Base-by-base conservation (phyloP, 768 basidiomycete species). In the Boletus rex-veris region DNA sequence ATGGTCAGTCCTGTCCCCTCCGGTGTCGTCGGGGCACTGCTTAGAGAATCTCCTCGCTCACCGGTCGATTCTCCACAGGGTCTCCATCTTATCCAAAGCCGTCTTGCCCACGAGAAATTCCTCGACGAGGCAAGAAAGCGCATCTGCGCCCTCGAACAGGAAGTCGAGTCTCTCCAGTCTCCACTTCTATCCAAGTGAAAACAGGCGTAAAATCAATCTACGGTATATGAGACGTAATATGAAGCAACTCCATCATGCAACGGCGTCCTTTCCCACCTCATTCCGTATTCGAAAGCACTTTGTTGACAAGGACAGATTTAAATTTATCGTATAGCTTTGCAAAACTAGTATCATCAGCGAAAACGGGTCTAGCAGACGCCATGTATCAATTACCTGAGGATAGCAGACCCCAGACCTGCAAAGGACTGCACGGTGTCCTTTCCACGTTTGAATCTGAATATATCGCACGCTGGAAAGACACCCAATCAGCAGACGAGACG, bases 291-390 rank as follows among this genome's bases (percentile, higher is more conserved):
- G 62, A 60, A 43, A 70, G 58, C 19, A 24, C 48, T 56, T 63
- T 76, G 73, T 86, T 88, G 47, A 84, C 71, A 58, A 91, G 79
- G 40, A 73, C 62, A 53, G 74, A 79, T 70, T 80, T 83, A 68
- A 88, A 86, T 60, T 81, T 80, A 69, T 90, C 85, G 62, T 85
- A 90, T 18, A 90, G 74, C 73, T 90, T 92, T 53, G 81, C 78
- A 49, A 81, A 81, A 70, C 89, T 91, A 61, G 18, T 52, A n/a
- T 54, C 51, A 15, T 39, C 42, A n/a, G 51, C 62, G 1, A 60
- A 58, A 19, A 12, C 6, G 5, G n/a, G 30, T 46, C 38, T 6
- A 44, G 30, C 21, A n/a, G 14, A 37, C 44, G 2, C 5, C n/a
- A 14, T 5, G 14, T 2, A 30, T 26, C 41, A 64, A 71, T 45